Evolutionary conservation across 2,329 filamentous ascomycete species (phyloP).

Genomic region (Orbilia blumenaviensis): DNA sequence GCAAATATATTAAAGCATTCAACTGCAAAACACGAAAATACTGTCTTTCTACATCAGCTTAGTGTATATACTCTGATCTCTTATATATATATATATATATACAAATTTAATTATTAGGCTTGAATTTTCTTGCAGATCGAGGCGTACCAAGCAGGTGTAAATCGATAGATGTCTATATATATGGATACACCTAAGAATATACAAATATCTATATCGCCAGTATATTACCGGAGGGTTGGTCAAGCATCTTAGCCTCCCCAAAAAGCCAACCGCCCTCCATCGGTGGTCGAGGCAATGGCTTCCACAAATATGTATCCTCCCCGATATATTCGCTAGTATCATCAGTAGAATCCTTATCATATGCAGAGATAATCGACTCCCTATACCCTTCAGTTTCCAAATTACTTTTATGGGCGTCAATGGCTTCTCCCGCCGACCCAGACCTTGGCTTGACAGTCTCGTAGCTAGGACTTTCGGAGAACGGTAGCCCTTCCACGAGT

Average conservation of each 20-base stretch:
- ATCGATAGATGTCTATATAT: no score
- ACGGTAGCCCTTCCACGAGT: not conserved
- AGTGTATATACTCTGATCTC: no score
- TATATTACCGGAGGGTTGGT: no score
- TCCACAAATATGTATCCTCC: conserved; percentile 29
- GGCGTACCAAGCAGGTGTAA: no score
- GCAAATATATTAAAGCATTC: no score
- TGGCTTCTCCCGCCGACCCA: not conserved
- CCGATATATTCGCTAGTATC: not conserved
- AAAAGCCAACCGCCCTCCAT: not conserved
- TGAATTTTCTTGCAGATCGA: no score
- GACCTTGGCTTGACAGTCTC: not conserved
- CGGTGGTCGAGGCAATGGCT: conserved; percentile 34
- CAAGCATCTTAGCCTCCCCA: not conserved
- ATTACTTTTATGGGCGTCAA: not conserved
- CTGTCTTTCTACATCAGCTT: no score
- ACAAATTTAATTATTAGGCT: no score
- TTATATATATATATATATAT: no score
- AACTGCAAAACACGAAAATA: no score
- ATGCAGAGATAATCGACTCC: conserved; percentile 28
- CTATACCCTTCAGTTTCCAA: conserved; percentile 26
- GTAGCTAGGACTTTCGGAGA: conserved; percentile 1
- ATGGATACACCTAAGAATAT: no score
- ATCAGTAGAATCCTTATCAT: not conserved
- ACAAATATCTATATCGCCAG: no score